A percentile compares a stretch with the other conserved stretches of the same genome.
Conservation (phyloP, 164 flowering plant genomes). For the Pachysandra terminalis region DNA sequence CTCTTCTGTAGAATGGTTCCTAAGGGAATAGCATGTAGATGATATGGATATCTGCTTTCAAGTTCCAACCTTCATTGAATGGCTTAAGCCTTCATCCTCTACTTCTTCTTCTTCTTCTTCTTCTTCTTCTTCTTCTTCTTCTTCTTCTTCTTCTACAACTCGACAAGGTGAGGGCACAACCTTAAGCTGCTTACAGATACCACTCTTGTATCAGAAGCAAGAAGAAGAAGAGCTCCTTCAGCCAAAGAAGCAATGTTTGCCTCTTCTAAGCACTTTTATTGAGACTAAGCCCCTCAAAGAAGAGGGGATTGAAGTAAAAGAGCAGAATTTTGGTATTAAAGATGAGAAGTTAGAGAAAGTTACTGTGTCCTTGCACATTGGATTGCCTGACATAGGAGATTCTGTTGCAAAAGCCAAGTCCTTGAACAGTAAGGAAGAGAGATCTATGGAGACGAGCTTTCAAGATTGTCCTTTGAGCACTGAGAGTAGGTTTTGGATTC, state of each 20-base stretch:
- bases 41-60: slow-evolving; percentile 32
- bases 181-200: slow-evolving; percentile 18
- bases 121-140: no score
- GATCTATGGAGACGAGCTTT: slow-evolving; percentile 20
- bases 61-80: slow-evolving; percentile 66
- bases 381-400: slow-evolving; percentile 46
- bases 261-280: slow-evolving; percentile 51
- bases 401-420: slow-evolving; percentile 17
- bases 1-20: slow-evolving; percentile 29
- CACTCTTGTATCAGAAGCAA: slow-evolving; percentile 25
- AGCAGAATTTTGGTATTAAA: slow-evolving; percentile 15
- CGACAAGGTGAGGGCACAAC: slow-evolving; percentile 12
- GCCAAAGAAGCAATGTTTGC: slow-evolving; percentile 41
- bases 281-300: slow-evolving; percentile 36
- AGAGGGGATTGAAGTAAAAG: slow-evolving; percentile 20
- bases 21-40: slow-evolving; percentile 34
- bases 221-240: slow-evolving; percentile 10
- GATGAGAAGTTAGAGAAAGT: slow-evolving; percentile 43
- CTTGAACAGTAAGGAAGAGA: slow-evolving; percentile 17
- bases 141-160: slow-evolving; percentile 21
- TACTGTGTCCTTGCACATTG: slow-evolving; percentile 67
- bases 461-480: slow-evolving; percentile 22
- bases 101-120: no score
- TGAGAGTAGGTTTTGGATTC: slow-evolving; percentile 81
- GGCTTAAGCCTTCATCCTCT: slow-evolving; percentile 72